Percentiles rank a stretch among this genome's conserved stretches.
Evolutionary conservation across 2,329 filamentous ascomycete genomes (phyloP).

Genomic region (Magnaporthiopsis rhizophila): DNA sequence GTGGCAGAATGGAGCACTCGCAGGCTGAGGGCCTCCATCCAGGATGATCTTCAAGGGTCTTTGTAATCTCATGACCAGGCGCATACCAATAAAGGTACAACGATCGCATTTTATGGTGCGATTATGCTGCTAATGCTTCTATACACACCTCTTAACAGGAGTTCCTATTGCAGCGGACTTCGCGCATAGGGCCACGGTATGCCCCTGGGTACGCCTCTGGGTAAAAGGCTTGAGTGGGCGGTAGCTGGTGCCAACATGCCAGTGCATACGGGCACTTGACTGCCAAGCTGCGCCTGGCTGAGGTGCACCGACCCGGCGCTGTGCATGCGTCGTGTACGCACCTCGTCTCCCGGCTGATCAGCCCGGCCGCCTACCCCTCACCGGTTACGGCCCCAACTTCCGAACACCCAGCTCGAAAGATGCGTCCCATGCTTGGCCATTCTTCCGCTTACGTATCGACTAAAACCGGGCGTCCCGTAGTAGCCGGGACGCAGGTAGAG

Average conservation of each 20-base stretch:
- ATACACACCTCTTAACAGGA: not conserved
- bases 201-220: not conserved
- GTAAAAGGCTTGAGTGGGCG: no score
- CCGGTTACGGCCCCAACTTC: not conserved
- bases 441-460: no score
- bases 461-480: no score
- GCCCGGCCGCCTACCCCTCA: not conserved
- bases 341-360: not conserved
- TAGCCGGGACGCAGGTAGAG: no score
- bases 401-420: not conserved
- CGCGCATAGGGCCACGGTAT: not conserved
- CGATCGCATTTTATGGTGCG: not conserved
- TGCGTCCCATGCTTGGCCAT: no score
- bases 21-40: no score
- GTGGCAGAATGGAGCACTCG: no score
- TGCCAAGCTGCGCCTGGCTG: not conserved
- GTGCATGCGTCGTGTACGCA: not conserved
- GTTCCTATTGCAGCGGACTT: not conserved
- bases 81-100: not conserved
- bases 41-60: not conserved
- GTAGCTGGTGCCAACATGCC: no score
- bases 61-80: not conserved
- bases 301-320: not conserved
- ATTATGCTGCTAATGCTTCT: not conserved
- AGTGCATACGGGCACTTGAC: not conserved